A percentile compares a stretch with the other conserved stretches of the same genome.
Conservation (phyloP, 2,329 filamentous ascomycete genomes). For the Zymoseptoria pseudotritici region DNA sequence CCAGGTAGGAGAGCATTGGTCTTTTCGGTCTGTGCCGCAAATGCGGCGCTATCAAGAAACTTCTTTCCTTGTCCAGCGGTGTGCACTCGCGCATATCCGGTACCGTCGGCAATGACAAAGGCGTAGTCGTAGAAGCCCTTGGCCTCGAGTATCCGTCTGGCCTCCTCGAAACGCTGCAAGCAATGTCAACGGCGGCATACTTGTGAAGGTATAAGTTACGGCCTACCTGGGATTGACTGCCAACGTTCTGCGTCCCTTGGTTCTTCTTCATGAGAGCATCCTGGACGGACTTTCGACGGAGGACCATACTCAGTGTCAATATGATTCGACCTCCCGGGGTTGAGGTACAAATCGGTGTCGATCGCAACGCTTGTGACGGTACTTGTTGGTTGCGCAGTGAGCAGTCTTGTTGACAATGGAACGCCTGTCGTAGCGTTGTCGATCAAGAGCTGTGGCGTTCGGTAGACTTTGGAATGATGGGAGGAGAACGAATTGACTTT, state of each 20-base stretch:
- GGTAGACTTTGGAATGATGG: not conserved
- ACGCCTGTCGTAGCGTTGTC: not conserved
- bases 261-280: not conserved
- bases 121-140: slow-evolving; percentile 3
- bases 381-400: not conserved
- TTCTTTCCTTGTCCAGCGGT: slow-evolving; percentile 6
- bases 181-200: not conserved
- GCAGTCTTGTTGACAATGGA: not conserved
- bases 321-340: not conserved
- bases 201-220: not conserved
- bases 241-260: not conserved
- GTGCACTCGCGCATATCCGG: slow-evolving; percentile 8
- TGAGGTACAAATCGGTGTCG: not conserved
- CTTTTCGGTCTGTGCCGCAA: slow-evolving; percentile 2
- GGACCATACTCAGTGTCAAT: not conserved
- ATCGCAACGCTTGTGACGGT: not conserved
- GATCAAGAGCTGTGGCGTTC: not conserved
- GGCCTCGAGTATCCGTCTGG: slow-evolving; percentile 1
- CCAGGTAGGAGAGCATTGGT: not conserved
- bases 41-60: slow-evolving; percentile 4
- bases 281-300: not conserved
- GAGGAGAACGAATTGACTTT: not conserved
- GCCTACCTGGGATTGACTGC: not conserved
- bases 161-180: not conserved
- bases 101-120: slow-evolving; percentile 11